These are phyloP conservation scores for Xylaria curta DNA, from an alignment of 495 filamentous ascomycete species.

Conservation along the genomic window DNA sequence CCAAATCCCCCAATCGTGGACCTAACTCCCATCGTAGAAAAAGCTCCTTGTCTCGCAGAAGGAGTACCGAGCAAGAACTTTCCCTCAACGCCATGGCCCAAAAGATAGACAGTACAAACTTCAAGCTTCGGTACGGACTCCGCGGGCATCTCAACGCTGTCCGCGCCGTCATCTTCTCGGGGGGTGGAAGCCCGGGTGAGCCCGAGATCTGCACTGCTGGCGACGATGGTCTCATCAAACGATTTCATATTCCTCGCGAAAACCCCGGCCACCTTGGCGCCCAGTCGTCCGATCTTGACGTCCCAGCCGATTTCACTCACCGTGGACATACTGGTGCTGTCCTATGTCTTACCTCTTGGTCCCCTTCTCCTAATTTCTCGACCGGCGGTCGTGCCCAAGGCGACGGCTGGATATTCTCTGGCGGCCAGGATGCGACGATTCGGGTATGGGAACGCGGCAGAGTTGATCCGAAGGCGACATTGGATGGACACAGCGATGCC, in stretches of 20 bases:
- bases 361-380: constrained; percentile 80
- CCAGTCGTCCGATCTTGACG: constrained; percentile 80
- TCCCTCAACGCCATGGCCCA: constrained; percentile 52
- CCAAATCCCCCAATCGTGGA: constrained; percentile 80
- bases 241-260: constrained; percentile 91
- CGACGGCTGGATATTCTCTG: constrained; percentile 98
- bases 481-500: constrained; percentile 93
- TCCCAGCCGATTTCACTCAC: constrained; percentile 91
- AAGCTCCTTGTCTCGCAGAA: constrained; percentile 67
- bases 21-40: constrained; percentile 78
- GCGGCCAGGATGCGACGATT: constrained; percentile 91
- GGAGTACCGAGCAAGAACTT: constrained; percentile 62
- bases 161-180: constrained; percentile 92
- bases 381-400: constrained; percentile 84
- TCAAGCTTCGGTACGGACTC: constrained; percentile 92
- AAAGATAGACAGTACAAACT: constrained; percentile 69
- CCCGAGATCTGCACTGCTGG: constrained; percentile 97
- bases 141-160: constrained; percentile 94
- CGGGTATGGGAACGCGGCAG: constrained; percentile 93
- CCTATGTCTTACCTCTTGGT: constrained; percentile 84
- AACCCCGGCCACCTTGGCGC: constrained; percentile 58
- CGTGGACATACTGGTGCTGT: constrained; percentile 91
- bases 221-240: constrained; percentile 93
- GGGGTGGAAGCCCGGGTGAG: constrained; percentile 90
- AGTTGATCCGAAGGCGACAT: constrained; percentile 92